These are phyloP conservation scores for Cystobasidiopsis lactophilus DNA, from an alignment of 768 basidiomycete genomes.

Conservation along the genomic window DNA sequence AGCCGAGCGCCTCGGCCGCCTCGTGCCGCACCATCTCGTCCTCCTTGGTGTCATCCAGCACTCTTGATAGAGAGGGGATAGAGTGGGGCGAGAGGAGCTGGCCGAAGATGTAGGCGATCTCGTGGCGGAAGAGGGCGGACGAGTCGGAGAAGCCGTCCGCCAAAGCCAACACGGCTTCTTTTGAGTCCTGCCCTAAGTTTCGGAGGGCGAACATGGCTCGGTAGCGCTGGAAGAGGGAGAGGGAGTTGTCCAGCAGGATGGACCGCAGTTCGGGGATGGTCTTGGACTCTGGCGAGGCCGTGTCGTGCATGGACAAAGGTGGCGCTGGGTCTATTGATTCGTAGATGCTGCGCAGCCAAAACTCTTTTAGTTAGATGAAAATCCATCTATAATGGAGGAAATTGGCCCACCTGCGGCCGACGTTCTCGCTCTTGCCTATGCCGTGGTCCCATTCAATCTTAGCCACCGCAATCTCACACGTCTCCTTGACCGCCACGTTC, in stretches of 20 bases:
- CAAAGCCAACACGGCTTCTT: conserved; percentile 67
- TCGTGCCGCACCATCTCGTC: conserved; percentile 97
- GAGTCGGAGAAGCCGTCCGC: conserved; percentile 74
- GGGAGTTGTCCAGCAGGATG: conserved; percentile 40
- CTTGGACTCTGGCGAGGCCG: conserved; percentile 20
- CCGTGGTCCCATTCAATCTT: conserved; percentile 71
- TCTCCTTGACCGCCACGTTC: conserved; percentile 51
- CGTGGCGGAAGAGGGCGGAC: conserved; percentile 92
- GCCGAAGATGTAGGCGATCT: conserved; percentile 95
- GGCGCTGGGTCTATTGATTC: conserved; percentile 81
- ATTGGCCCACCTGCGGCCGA: background rate
- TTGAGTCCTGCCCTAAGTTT: conserved; percentile 50
- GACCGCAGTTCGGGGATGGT: conserved; percentile 30
- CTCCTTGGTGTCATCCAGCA: conserved; percentile 49
- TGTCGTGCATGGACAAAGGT: conserved; percentile 27
- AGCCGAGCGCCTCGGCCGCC: conserved; percentile 94
- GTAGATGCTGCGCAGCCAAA: conserved; percentile 33
- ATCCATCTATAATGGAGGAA: background rate
- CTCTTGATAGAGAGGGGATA: conserved; percentile 57
- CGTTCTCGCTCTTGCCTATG: conserved; percentile 21
- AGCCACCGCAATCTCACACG: conserved; percentile 86
- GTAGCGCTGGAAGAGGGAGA: conserved; percentile 76
- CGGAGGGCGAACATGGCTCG: conserved; percentile 95
- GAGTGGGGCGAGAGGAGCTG: conserved; percentile 76
- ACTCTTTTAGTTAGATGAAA: background rate